Evolutionary conservation across 2,329 filamentous ascomycete species (phyloP), one percentile per base, ranked within the genome.

Genomic region (Ascochyta lentis): DNA sequence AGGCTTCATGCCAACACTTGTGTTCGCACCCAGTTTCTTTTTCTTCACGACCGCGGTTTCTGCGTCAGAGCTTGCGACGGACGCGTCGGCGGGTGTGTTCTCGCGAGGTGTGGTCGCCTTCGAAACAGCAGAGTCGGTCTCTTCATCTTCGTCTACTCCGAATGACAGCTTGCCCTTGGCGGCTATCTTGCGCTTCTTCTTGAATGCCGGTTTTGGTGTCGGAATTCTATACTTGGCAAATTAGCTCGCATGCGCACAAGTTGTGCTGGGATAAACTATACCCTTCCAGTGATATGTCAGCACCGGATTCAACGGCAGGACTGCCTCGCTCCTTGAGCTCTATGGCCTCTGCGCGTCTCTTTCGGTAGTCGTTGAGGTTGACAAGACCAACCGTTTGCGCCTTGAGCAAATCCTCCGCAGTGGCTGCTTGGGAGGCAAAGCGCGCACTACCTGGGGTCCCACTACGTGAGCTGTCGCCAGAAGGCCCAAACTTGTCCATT

Each of bases 291-390:
- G 84, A 82, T 35, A 83, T 86, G 38, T 76, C 79, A 29, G 79
- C 77, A 50, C 83, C 80, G 49, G 82, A 83, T 49, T 72, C 78
- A 61, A 76, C 83, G 63, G 91, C 89, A 69, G 88, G 86, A 12
- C 86, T 88, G 69, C 95, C 91, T 68, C 90, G 86, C 71, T 95
- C 91, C 71, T 95, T 94, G 72, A 91, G 88, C 75, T 97, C 94
- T 43, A 96, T 81, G n/a, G 93, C 91, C 77, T 97, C 92, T 66
- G 92, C 93, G 76, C 94, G 91, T 56, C 95, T 88, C 79, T 99
- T 98, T 76, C 94, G 92, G 76, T 96, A 98, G 73, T 98, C 95
- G 63, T 91, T 92, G 39, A 97, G 87, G 54, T 91, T 86, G 49
- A 98, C 94, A 3, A 99, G 87, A 37, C 95, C 95, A 63, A 97